Evolutionary conservation across 345 rosid species (phyloP).

Genomic region (Populus euphratica): DNA sequence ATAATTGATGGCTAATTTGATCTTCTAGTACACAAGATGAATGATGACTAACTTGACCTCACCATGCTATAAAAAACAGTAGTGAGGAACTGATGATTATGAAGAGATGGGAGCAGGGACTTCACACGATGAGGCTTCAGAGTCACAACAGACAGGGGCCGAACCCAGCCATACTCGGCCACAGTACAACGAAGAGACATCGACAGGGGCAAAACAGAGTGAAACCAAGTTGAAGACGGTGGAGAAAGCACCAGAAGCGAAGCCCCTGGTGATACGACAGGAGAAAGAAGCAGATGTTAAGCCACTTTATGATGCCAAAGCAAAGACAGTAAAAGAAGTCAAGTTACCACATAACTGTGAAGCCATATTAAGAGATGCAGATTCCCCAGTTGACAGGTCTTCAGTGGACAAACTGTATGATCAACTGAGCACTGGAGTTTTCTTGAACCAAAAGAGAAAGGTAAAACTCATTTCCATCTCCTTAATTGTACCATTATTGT

Average conservation of each 20-base stretch:
- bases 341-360: constrained; percentile 46
- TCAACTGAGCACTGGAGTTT: constrained; percentile 42
- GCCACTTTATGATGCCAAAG: neutral
- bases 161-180: neutral
- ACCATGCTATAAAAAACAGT: constrained; percentile 4
- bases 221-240: neutral
- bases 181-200: neutral
- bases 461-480: constrained; percentile 22
- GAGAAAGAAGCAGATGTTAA: neutral
- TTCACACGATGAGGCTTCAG: constrained; percentile 19
- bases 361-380: constrained; percentile 45
- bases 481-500: neutral
- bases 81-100: neutral
- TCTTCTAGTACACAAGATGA: neutral
- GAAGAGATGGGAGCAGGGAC: constrained; percentile 24
- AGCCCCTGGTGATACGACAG: neutral
- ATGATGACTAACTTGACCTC: neutral
- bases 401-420: constrained; percentile 26
- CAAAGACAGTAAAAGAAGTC: neutral
- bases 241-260: neutral
- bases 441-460: constrained; percentile 39
- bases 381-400: constrained; percentile 29
- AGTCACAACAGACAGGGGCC: constrained; percentile 8
- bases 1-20: too few species aligned
- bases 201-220: neutral